Evolutionary conservation across 768 basidiomycete species (phyloP).

Genomic region (Kwoniella dendrophila): DNA sequence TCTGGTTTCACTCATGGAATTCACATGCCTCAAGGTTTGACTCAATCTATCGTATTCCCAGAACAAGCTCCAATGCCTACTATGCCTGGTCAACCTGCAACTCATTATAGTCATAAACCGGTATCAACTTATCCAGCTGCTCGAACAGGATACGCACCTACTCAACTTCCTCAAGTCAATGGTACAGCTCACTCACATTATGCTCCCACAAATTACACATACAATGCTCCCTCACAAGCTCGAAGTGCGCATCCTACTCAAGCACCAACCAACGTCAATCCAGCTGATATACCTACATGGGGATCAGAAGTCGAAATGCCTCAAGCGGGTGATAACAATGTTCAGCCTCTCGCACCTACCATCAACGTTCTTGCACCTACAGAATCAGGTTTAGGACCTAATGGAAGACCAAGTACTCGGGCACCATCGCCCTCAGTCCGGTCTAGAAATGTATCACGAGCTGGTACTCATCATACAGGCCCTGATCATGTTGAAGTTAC

Average conservation of each 20-base stretch:
- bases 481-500: conserved; percentile 33
- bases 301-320: conserved; percentile 52
- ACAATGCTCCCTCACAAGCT: conserved; percentile 2
- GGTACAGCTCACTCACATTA: neutral
- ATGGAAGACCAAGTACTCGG: conserved; percentile 17
- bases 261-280: conserved; percentile 12
- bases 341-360: conserved; percentile 34
- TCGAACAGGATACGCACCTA: neutral
- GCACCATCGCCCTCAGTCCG: conserved; percentile 6
- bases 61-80: neutral
- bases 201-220: neutral
- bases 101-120: conserved; percentile 7
- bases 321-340: conserved; percentile 18
- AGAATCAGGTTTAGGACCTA: conserved; percentile 34
- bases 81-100: conserved; percentile 15
- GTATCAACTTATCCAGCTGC: conserved; percentile 6
- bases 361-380: conserved; percentile 54
- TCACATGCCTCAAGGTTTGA: conserved; percentile 14
- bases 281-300: conserved; percentile 33
- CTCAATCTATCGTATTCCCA: conserved; percentile 17
- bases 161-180: neutral
- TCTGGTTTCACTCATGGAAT: conserved; percentile 12
- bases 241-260: conserved; percentile 2
- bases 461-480: conserved; percentile 1
- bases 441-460: neutral